Evolutionary conservation across 169 alveolate species (phyloP), one percentile per base, ranked within the genome.

Genomic region (Neospora caninum): DNA sequence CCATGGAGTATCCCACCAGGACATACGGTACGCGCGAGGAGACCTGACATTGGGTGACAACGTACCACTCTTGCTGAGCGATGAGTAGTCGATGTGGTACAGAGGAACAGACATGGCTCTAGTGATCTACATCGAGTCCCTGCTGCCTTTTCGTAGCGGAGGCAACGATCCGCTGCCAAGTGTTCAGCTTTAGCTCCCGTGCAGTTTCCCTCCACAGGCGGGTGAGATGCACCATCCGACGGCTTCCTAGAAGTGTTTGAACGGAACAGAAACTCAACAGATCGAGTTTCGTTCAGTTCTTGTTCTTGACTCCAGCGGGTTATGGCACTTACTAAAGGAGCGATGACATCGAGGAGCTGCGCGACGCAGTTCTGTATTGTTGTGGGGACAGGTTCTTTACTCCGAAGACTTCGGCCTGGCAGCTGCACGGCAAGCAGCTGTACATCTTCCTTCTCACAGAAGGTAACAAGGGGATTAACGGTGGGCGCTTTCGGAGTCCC

Each of bases 1-100:
- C 93, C 93, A 91, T 91, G 22, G 93, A 91, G 73, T 91, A 91
- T 13, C 93, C 93, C 36, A 91, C 54, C 38, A 91, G 93, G 10
- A 91, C 80, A 43, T 91, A 91, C 0, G 93, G 93, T 36, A 73
- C 84, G 42, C 27, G 39, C 25, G 45, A 34, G 42, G 45, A 73
- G 42, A n/a, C 43, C 84, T 73, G 42, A 36, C 43, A 31, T 31
- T 73, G 39, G 0, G 27, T 43, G n/a, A 36, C 84, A 73, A 20
- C 9, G 20, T 22, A 27, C 58, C 58, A 49, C 22, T 49, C 22
- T 7, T 49, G 22, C 22, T 49, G 58, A 49, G 13, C 58, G 22
- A 49, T 49, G 58, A 49, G 58, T 7, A 49, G 13, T 49, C 58
- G 58, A 49, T 49, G 13, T 49, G 58, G 58, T 49, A 49, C 58